Conservation (phyloP, 805 yeast genomes). For the Metschnikowia picachoensis region DNA sequence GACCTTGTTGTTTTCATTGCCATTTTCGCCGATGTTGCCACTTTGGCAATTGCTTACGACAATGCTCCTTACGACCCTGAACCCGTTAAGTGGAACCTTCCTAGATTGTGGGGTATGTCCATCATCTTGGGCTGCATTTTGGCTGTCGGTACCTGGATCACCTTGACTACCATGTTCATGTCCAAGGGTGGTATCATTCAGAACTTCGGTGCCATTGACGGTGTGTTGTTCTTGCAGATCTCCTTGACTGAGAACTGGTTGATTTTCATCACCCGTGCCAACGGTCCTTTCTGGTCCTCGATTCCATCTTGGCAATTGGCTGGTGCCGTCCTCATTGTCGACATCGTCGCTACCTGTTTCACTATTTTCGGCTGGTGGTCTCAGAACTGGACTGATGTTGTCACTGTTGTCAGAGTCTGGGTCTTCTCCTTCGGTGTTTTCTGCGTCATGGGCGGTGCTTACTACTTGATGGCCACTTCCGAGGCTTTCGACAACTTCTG, state of each 20-base stretch:
- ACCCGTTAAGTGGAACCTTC: constrained; percentile 96
- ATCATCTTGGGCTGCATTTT: constrained; percentile 78
- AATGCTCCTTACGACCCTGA: constrained; percentile 91
- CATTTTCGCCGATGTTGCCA: constrained; percentile 95
- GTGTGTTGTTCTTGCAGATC: constrained; percentile 90
- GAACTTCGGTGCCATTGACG: constrained; percentile 92
- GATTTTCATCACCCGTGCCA: constrained; percentile 94
- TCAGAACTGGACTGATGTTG: constrained; percentile 95
- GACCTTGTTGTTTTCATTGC: constrained; percentile 94
- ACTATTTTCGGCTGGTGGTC: constrained; percentile 96
- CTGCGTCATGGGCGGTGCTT: constrained; percentile 95
- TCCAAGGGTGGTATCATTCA: constrained; percentile 91
- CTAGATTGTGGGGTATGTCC: constrained; percentile 97
- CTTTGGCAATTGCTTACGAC: constrained; percentile 95
- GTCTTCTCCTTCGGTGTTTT: constrained; percentile 94
- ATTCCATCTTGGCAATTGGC: constrained; percentile 94
- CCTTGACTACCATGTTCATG: constrained; percentile 89
- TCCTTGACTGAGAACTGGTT: constrained; percentile 96
- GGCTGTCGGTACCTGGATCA: constrained; percentile 92
- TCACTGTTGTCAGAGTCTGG: constrained; percentile 92
- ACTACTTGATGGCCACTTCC: constrained; percentile 86
- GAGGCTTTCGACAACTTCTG: constrained; percentile 76
- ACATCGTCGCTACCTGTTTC: constrained; percentile 88
- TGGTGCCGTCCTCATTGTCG: constrained; percentile 90
- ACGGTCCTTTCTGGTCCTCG: constrained; percentile 98